Percentiles rank a stretch among this genome's conserved stretches.
Evolutionary conservation across 139 green algal species (phyloP).

Genomic region (Picocystis salinarum): DNA sequence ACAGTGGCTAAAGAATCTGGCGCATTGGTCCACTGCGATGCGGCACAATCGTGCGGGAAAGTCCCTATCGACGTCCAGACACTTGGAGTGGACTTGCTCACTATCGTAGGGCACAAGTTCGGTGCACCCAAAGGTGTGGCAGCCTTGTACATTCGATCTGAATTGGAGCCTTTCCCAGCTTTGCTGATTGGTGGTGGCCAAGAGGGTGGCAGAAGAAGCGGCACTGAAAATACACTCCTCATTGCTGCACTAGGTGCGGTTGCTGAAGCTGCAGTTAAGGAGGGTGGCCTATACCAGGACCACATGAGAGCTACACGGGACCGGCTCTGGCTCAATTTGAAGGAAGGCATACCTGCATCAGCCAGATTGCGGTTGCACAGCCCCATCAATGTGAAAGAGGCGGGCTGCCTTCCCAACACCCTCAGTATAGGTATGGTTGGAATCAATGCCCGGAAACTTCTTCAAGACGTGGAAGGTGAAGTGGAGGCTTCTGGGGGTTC

Average conservation of each 20-base stretch:
- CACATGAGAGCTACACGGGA: constrained; percentile 34
- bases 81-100: constrained; percentile 52
- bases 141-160: constrained; percentile 42
- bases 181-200: constrained; percentile 15
- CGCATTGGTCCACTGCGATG: constrained; percentile 45
- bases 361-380: constrained; percentile 34
- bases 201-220: constrained; percentile 28
- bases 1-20: neutral
- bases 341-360: constrained; percentile 11
- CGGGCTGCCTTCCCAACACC: constrained; percentile 48
- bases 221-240: constrained; percentile 56
- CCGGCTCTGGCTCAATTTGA: constrained; percentile 18
- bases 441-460: constrained; percentile 19
- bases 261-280: constrained; percentile 23
- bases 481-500: constrained; percentile 42
- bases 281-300: constrained; percentile 9
- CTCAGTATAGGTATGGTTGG: constrained; percentile 45
- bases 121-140: constrained; percentile 59
- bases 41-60: constrained; percentile 57
- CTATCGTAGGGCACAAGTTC: constrained; percentile 64
- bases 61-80: constrained; percentile 36
- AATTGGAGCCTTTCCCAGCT: neutral
- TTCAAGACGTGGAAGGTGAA: constrained; percentile 20
- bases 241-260: constrained; percentile 45
- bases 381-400: constrained; percentile 10